phyloP scores from a whole-genome alignment of 495 filamentous ascomycete genomes.

The Trichoderma parareesei region DNA sequence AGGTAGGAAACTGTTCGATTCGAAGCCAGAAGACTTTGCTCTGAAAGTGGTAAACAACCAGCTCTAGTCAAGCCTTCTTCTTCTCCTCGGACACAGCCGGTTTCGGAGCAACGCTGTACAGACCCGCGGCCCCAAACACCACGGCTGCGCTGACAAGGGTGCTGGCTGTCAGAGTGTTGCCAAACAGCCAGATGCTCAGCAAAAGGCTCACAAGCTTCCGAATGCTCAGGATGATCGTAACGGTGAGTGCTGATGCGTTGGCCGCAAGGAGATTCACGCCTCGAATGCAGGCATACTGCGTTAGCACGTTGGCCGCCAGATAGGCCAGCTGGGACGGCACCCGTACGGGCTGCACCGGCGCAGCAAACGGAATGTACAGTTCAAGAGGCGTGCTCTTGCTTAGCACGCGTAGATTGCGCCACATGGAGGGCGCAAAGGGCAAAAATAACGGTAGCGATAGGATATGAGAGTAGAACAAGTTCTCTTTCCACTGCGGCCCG shows the following conservation, averaged over 20 bases:
- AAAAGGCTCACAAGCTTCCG: constrained; percentile 88
- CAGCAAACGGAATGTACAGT: constrained; percentile 18
- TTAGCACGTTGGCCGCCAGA: constrained; percentile 72
- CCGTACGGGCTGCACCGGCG: constrained; percentile 28
- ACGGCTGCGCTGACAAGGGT: constrained; percentile 74
- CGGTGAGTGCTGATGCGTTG: constrained; percentile 79
- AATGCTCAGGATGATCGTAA: constrained; percentile 92
- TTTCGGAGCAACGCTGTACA: constrained; percentile 72
- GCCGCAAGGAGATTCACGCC: constrained; percentile 88
- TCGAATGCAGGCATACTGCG: constrained; percentile 89
- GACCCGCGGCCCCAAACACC: constrained; percentile 78
- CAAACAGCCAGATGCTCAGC: constrained; percentile 88
- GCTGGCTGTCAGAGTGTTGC: constrained; percentile 64
- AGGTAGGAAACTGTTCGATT: too few species aligned
- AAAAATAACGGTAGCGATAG: constrained; percentile 64
- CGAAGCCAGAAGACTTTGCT: not conserved
- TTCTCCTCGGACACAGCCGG: constrained; percentile 17
- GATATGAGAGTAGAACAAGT: constrained; percentile 86
- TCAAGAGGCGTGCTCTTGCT: constrained; percentile 39
- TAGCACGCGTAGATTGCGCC: constrained; percentile 41
- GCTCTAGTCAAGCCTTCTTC: not conserved
- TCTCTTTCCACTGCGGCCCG: constrained; percentile 90
- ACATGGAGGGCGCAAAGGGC: constrained; percentile 45
- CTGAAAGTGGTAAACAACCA: not conserved
- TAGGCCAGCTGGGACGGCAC: constrained; percentile 67